phyloP scores from a whole-genome alignment of 2,329 filamentous ascomycete genomes.

The Fusarium sp. region DNA sequence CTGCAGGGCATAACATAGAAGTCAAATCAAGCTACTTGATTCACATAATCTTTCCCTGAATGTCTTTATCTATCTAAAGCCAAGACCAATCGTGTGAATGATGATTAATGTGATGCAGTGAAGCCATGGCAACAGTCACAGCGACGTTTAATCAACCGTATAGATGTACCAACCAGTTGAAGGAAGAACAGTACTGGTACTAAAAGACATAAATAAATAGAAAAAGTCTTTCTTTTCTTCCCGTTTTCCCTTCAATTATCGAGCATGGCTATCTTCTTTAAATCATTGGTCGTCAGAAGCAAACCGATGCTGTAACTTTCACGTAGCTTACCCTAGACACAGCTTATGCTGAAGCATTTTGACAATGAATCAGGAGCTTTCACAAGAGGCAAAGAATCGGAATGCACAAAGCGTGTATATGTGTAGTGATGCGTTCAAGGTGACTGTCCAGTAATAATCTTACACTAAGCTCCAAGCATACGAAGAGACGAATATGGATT shows the following conservation, averaged over 20 bases:
- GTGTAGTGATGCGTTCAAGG: slow-evolving; percentile 16
- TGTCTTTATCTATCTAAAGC: neutral
- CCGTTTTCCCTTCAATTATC: too few species aligned
- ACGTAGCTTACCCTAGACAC: neutral
- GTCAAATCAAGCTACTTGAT: slow-evolving; percentile 24
- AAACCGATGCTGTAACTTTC: neutral
- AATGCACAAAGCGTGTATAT: neutral
- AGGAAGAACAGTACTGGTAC: too few species aligned
- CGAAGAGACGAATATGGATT: slow-evolving; percentile 31
- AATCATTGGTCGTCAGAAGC: neutral
- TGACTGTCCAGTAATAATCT: slow-evolving; percentile 42
- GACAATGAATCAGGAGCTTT: neutral
- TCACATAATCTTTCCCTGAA: neutral
- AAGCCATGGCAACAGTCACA: neutral
- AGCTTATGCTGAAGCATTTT: too few species aligned
- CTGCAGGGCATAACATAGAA: slow-evolving; percentile 27
- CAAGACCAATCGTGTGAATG: neutral
- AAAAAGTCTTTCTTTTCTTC: too few species aligned
- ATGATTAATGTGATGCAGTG: neutral
- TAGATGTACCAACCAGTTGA: too few species aligned
- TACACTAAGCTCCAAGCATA: slow-evolving; percentile 41
- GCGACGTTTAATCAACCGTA: too few species aligned
- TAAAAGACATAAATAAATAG: too few species aligned
- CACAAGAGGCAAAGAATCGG: neutral
- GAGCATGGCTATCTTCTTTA: neutral